phyloP scores from a whole-genome alignment of 2,329 filamentous ascomycete genomes.

The Fusarium pseudograminearum region DNA sequence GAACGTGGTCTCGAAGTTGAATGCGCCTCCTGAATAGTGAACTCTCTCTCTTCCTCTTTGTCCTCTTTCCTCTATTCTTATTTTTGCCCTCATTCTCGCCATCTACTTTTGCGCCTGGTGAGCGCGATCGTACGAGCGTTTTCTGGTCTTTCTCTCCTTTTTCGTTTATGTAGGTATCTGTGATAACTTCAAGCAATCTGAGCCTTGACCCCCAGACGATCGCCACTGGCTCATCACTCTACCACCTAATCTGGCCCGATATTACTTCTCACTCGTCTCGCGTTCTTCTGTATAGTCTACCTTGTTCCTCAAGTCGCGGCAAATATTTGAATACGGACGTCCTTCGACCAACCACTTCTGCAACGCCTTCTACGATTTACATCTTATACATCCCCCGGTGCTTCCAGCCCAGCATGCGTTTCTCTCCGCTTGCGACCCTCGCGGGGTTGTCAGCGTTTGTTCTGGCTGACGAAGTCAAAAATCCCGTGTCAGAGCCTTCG shows the following conservation, averaged over 20 bases:
- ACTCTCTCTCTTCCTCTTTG: slow-evolving; percentile 19
- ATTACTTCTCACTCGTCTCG: slow-evolving; percentile 13
- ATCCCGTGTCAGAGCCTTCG: slow-evolving; percentile 58
- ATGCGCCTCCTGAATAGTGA: slow-evolving; percentile 40
- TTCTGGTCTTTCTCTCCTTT: slow-evolving; percentile 21
- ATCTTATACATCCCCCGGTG: slow-evolving; percentile 23
- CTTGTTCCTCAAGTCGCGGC: not conserved
- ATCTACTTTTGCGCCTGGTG: slow-evolving; percentile 35
- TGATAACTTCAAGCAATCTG: slow-evolving; percentile 23
- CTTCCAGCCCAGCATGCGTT: slow-evolving; percentile 49
- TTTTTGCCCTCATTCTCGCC: slow-evolving; percentile 30
- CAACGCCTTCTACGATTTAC: not conserved
- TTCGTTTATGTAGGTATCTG: slow-evolving; percentile 16
- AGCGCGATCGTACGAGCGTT: slow-evolving; percentile 35
- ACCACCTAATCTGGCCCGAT: slow-evolving; percentile 20
- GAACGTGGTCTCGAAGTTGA: slow-evolving; percentile 42
- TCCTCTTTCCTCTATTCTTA: slow-evolving; percentile 20
- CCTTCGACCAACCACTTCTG: slow-evolving; percentile 4
- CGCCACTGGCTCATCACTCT: slow-evolving; percentile 37
- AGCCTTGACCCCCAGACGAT: slow-evolving; percentile 21
- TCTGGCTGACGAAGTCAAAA: slow-evolving; percentile 51
- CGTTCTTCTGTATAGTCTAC: not conserved
- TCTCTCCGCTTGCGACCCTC: slow-evolving; percentile 59
- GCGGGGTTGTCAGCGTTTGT: slow-evolving; percentile 55
- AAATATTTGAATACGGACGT: not conserved